phyloP scores from a whole-genome alignment of 2,329 filamentous ascomycete genomes.

The Ceratocystis destructans region DNA sequence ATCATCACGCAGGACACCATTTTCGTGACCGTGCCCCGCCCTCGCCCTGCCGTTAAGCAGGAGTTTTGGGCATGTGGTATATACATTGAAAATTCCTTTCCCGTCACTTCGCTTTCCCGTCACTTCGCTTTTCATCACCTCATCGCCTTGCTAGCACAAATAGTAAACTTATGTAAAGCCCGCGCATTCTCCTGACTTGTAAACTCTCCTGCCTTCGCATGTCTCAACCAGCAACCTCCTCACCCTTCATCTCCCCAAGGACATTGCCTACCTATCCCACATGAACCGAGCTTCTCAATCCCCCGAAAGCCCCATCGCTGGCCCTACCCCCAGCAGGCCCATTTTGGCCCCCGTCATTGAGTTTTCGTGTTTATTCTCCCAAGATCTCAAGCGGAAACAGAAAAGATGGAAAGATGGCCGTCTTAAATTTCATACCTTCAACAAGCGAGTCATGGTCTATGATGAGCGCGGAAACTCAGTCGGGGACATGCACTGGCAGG shows the following conservation, averaged over 20 bases:
- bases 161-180: not conserved
- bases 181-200: not conserved
- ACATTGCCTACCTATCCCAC: not conserved
- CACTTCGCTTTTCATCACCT: not conserved
- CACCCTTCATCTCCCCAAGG: not conserved
- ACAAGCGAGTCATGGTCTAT: constrained; percentile 80
- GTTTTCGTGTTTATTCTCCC: constrained; percentile 74
- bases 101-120: not conserved
- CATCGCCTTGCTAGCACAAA: not conserved
- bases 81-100: not conserved
- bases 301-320: not conserved
- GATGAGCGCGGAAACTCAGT: constrained; percentile 68
- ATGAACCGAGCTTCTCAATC: constrained; percentile 10
- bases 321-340: constrained; percentile 26
- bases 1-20: not conserved
- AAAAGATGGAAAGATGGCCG: constrained; percentile 91
- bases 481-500: constrained; percentile 71
- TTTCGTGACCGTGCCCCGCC: not conserved
- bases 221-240: not conserved
- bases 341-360: constrained; percentile 65
- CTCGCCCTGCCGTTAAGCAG: not conserved
- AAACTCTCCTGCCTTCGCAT: not conserved
- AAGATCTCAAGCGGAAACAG: constrained; percentile 71
- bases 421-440: constrained; percentile 80
- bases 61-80: not conserved